phyloP scores from a whole-genome alignment of 352 stramenopile species.

The Phytophthora agathidicida region DNA sequence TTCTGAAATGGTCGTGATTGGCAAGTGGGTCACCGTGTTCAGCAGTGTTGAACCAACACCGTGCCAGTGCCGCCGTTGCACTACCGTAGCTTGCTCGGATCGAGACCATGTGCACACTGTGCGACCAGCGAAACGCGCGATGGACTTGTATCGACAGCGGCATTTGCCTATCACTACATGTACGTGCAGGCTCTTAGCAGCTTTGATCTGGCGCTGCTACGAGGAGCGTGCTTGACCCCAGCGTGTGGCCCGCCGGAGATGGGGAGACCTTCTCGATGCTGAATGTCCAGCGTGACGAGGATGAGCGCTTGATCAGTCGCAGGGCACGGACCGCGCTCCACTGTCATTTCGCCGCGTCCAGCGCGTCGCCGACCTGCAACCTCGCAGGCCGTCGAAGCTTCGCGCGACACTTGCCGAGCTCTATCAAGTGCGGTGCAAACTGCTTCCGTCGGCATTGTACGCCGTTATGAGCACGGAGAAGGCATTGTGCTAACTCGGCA shows the following conservation, averaged over 20 bases:
- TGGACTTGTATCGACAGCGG: not conserved
- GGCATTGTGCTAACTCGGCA: too few species aligned
- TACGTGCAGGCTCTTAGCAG: not conserved
- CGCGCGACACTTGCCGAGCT: too few species aligned
- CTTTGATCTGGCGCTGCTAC: too few species aligned
- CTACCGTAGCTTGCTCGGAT: too few species aligned
- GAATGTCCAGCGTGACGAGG: conserved; percentile 7
- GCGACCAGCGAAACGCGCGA: not conserved
- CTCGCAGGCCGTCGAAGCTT: too few species aligned
- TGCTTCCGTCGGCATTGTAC: too few species aligned
- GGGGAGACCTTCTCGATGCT: conserved; percentile 1
- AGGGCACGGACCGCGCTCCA: conserved; percentile 2
- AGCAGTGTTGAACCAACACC: too few species aligned
- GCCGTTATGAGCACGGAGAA: too few species aligned
- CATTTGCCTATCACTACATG: too few species aligned
- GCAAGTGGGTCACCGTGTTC: not conserved
- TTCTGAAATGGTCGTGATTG: not conserved
- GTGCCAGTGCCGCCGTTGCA: not conserved
- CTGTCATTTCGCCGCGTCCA: conserved; percentile 16
- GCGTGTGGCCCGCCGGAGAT: conserved; percentile 2
- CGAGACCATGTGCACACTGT: too few species aligned
- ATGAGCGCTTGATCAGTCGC: conserved; percentile 9
- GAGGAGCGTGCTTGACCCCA: too few species aligned
- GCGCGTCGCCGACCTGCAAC: conserved; percentile 12
- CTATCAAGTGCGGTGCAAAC: not conserved